Evolutionary conservation across 2,329 filamentous ascomycete genomes (phyloP), one percentile per base, ranked within the genome.

Genomic region (Monosporascus sp.): DNA sequence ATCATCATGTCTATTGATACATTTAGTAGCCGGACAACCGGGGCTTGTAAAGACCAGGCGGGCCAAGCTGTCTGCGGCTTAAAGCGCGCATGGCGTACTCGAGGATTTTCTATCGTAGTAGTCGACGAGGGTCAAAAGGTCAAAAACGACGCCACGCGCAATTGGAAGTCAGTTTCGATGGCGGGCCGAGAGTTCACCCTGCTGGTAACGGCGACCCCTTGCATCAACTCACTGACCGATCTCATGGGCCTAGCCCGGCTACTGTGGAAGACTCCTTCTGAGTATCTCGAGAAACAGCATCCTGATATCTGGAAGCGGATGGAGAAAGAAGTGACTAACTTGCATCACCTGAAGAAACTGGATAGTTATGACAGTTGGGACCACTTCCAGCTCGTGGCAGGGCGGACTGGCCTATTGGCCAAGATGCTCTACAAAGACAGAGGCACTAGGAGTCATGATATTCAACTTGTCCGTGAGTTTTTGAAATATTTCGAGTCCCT

Each of bases 111-210:
- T 4, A 50, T 66, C 6, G 59, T 68, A 3, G 58, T 65, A 2
- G 63, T 67, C 1, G 65, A 68, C 31, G 65, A 67, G 40, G 64
- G 65, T 2, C 59, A 66, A 46, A 66, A 64, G 48, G 55, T 66
- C 17, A 64, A 65, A 20, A 60, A 66, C 19, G 22, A 53, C 1
- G 9, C 20, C 1, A 67, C 65, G 0, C 52, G 45, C 8, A 57
- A 59, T 14, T 65, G 60, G 60, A 60, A 57, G 43, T 66, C 65
- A 3, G 55, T 68, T 1, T 46, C 55, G 14, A 50, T 63, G 3
- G 44, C 66, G 7, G 31, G 63, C 11, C 62, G 65, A 9, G 47
- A 63, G 4, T 66, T 58, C 47, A 67, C 64, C 7, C 55, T 68
- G 7, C 59, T 68, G 0, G 55, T 68, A 3, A 68, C 64, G 0